These are phyloP conservation scores for Chloris gayana DNA, from an alignment of 176 grass and related monocot genomes.

Conservation along the genomic window DNA sequence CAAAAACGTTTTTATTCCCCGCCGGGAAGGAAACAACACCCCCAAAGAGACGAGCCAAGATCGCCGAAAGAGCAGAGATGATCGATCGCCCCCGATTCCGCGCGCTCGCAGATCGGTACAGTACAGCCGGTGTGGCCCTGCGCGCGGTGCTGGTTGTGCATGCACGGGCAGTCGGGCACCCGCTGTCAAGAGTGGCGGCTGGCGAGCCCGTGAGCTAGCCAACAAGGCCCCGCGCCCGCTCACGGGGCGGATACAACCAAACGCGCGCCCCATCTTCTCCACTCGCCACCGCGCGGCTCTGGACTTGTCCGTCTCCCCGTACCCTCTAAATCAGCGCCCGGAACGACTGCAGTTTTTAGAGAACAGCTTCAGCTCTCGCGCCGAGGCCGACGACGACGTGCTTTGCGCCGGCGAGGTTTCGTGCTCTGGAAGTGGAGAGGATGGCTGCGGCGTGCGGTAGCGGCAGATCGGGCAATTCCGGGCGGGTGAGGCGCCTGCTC, in stretches of 20 bases:
- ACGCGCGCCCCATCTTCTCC: not conserved
- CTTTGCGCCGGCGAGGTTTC: not conserved
- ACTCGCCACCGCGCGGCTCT: not conserved
- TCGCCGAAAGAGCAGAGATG: not conserved
- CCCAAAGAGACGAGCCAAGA: not conserved
- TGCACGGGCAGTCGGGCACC: not conserved
- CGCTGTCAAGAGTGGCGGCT: conserved; percentile 22
- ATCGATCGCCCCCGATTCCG: not conserved
- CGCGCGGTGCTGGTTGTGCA: conserved; percentile 20
- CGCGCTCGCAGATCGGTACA: not conserved
- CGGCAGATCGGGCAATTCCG: not conserved
- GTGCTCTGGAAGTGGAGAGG: not conserved
- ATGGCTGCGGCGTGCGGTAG: not conserved
- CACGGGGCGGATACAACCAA: conserved; percentile 51
- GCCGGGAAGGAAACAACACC: not conserved
- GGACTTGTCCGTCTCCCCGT: not conserved
- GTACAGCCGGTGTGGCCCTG: not conserved
- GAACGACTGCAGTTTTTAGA: not conserved
- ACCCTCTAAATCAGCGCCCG: conserved; percentile 35
- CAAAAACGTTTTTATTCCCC: not conserved
- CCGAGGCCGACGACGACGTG: not conserved
- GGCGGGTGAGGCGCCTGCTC: conserved; percentile 1
- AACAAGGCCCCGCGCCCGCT: conserved; percentile 17
- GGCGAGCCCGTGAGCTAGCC: conserved; percentile 36
- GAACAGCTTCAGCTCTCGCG: not conserved